Evolutionary conservation across 1,284 basidiomycete genomes (phyloP).

Genomic region (Cystobasidium slooffiae): DNA sequence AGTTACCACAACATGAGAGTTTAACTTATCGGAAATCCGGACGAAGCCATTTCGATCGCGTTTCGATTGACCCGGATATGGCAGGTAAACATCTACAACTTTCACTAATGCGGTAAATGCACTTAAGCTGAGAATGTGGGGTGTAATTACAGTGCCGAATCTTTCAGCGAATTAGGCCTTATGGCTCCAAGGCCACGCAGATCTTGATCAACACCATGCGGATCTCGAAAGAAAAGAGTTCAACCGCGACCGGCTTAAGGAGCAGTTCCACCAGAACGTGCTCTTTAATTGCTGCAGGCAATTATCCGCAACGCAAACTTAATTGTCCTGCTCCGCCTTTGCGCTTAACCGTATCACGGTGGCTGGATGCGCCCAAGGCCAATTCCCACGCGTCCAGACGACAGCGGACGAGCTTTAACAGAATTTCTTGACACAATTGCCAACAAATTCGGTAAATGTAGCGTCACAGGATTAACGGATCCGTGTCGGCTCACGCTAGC

Average conservation of each 20-base stretch:
- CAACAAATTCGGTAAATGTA: neutral
- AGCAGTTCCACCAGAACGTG: neutral
- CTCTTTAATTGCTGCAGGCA: neutral
- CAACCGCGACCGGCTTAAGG: neutral
- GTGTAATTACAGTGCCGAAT: no score
- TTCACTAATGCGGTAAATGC: no score
- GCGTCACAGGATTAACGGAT: neutral
- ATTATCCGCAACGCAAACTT: conserved; percentile 10
- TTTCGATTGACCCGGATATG: no score
- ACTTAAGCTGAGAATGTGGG: no score
- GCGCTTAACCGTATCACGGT: conserved; percentile 2
- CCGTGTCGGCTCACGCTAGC: conserved; percentile 4
- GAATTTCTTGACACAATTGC: neutral
- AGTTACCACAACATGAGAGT: no score
- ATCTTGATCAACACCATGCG: no score
- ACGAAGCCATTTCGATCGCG: no score
- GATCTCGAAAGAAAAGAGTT: neutral
- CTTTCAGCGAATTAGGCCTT: no score
- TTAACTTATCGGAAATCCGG: no score
- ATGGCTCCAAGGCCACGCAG: no score
- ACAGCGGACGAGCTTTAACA: neutral
- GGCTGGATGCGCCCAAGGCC: neutral
- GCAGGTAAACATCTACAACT: no score
- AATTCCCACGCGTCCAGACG: conserved; percentile 1
- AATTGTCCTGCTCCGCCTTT: neutral